A percentile compares a stretch with the other conserved stretches of the same genome.
phyloP scores from a whole-genome alignment of 2,329 filamentous ascomycete genomes.

The Thielaviopsis musarum region DNA sequence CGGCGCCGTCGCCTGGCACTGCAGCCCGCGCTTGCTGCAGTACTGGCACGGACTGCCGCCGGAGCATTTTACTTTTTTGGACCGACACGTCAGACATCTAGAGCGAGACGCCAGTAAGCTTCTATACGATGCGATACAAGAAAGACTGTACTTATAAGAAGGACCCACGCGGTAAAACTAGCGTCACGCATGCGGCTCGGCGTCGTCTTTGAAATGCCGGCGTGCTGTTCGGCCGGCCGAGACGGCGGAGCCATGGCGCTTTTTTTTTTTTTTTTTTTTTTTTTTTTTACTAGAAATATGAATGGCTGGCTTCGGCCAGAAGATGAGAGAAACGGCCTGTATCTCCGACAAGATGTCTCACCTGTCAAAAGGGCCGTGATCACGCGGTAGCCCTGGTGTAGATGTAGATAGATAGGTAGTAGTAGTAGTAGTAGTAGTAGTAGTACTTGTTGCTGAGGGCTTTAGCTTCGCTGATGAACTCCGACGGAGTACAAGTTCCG shows the following conservation, averaged over 20 bases:
- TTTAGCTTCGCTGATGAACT: background rate
- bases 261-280: background rate
- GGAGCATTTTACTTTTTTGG: conserved; percentile 12
- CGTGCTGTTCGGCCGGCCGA: conserved; percentile 14
- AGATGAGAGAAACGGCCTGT: too few relatives aligned
- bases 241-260: background rate
- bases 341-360: too few relatives aligned
- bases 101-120: background rate
- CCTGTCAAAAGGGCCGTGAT: too few relatives aligned
- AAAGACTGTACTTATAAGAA: conserved; percentile 2
- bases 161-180: conserved; percentile 30
- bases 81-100: conserved; percentile 13
- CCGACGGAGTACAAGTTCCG: background rate
- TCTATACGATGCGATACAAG: background rate
- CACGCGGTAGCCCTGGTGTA: too few relatives aligned
- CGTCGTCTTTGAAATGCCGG: conserved; percentile 27
- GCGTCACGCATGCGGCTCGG: conserved; percentile 29
- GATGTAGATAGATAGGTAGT: too few relatives aligned
- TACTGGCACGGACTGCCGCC: conserved; percentile 10
- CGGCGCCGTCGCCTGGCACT: conserved; percentile 10
- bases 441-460: background rate
- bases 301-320: too few relatives aligned
- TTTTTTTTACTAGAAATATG: too few relatives aligned
- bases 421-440: too few relatives aligned
- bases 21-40: conserved; percentile 9